Evolutionary conservation across 345 rosid genomes (phyloP), one percentile per base, ranked within the genome.

Genomic region (Euphorbia peplus): DNA sequence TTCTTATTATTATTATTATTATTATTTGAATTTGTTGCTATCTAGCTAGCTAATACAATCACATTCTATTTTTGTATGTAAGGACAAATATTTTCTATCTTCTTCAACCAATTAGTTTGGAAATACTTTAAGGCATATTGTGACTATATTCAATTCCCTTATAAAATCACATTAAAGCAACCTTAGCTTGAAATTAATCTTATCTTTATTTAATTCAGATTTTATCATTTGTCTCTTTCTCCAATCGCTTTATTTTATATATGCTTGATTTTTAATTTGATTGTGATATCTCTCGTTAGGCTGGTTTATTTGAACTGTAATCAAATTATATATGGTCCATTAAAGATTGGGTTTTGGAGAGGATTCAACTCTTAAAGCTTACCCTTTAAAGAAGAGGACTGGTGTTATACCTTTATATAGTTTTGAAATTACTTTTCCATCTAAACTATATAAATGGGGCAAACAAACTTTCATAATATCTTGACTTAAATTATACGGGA

Each of bases 131-230:
- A 39, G 50, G 65, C 65, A 19, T 35, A 37, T 61, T 21, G 15
- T 50, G 29, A 39, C 30, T 39, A 37, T 14, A 59, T 29, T 48
- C 51, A 48, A 8, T 8, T 30, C 32, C 58, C 26, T 21, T 44
- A n/a, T n/a, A 16, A 21, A 3, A 53, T 66, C 32, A 13, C 54
- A 25, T 28, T 28, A 11, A 47, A 46, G 26, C 18, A 51, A 59
- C 21, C 5, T 14, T 30, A 32, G 63, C 29, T 26, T 7, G 13
- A 37, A 8, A 5, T 24, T n/a, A 41, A 39, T 37, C 62, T 60
- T 60, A 60, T 60, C 26, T 55, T 58, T 5, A 55, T 24, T 55
- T 55, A 58, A 58, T 28, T 30, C 62, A 58, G 30, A 58, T 58
- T 39, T 13, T 25, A 25, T 24, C 62, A 28, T 58, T 29, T 58